Base-by-base conservation (phyloP, 208 protist species). In the Entamoeba moshkovskii region DNA sequence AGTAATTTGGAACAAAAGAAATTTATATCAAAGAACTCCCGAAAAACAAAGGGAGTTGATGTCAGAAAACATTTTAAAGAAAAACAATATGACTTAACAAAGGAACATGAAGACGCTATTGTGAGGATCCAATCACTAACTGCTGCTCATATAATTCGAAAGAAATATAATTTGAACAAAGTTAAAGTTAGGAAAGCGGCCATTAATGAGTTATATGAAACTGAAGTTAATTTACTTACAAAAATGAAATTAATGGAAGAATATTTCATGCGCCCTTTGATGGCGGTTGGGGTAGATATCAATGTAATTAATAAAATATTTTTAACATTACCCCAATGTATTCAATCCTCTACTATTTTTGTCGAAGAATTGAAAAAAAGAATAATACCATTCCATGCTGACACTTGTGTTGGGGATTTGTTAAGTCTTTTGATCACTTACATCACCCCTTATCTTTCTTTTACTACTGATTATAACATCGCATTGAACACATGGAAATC, bases 391-490 rank as follows among this genome's bases (percentile, higher is more conserved):
- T 85, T 85, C 8, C 59, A 85, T 85, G 59, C 59, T 13, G 59
- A 85, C 8, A 85, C 29, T 2, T 85, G 59, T 38, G 25, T 85
- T 85, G 59, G 59, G 25, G 33, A 85, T 85, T 29, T 85, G 8
- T 38, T 85, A 42, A 38, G 59, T 42, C 13, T 29, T 33, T 29
- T 85, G 25, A 85, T 85, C 13, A 29, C 18, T 1, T 85, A 85
- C 25, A 85, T 85, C 25, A 85, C 59, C 13, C 59, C 59, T 8
- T 85, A 85, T 85, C 33, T 85, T 8, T 29, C 59, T 33, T 85
- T 85, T 85, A 85, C 59, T 4, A 85, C 59, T 85, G 59, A 85
- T 85, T 85, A 85, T 85, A 85, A 85, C n/a, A 85, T 85, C 13
- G 59, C 59, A 85, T 29, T 42, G 25, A 85, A 85, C 8, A 85